phyloP scores from a whole-genome alignment of 2,329 filamentous ascomycete genomes.

The Diaporthe citriasiana region DNA sequence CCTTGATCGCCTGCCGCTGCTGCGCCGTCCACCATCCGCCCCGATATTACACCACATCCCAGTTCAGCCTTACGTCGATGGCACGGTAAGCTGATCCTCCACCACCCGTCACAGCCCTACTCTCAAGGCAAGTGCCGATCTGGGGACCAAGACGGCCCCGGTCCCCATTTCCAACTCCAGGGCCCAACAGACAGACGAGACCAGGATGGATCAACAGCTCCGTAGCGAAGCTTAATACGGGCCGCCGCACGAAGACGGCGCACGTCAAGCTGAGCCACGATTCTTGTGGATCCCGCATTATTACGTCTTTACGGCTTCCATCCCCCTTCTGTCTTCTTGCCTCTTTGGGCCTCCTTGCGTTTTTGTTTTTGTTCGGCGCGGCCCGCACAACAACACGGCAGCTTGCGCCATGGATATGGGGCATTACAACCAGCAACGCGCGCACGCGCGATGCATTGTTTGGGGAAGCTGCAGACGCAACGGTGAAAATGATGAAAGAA shows the following conservation, averaged over 20 bases:
- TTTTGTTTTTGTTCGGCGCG: background rate
- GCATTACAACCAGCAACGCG: background rate
- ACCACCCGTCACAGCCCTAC: slow-evolving; percentile 15
- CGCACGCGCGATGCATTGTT: slow-evolving; percentile 15
- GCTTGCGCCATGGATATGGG: background rate
- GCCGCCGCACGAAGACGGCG: background rate
- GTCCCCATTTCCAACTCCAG: background rate
- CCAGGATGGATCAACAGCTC: slow-evolving; percentile 11
- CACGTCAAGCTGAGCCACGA: slow-evolving; percentile 32
- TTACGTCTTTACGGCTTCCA: background rate
- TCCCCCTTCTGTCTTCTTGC: background rate
- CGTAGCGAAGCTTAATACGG: background rate
- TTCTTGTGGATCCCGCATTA: slow-evolving; percentile 10
- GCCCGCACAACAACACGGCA: background rate
- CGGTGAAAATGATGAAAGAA: background rate
- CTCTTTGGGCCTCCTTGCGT: background rate
- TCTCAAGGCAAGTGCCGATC: slow-evolving; percentile 4
- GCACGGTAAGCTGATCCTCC: slow-evolving; percentile 30
- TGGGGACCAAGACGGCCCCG: slow-evolving; percentile 13
- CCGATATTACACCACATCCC: slow-evolving; percentile 30
- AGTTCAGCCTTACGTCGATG: slow-evolving; percentile 35
- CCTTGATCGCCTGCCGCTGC: slow-evolving; percentile 3
- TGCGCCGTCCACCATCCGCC: slow-evolving; percentile 10
- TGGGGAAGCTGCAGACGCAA: background rate
- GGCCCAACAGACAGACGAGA: slow-evolving; percentile 11